These are phyloP conservation scores for Sisymbrium altissimum DNA, from an alignment of 345 rosid species.

Conservation along the genomic window DNA sequence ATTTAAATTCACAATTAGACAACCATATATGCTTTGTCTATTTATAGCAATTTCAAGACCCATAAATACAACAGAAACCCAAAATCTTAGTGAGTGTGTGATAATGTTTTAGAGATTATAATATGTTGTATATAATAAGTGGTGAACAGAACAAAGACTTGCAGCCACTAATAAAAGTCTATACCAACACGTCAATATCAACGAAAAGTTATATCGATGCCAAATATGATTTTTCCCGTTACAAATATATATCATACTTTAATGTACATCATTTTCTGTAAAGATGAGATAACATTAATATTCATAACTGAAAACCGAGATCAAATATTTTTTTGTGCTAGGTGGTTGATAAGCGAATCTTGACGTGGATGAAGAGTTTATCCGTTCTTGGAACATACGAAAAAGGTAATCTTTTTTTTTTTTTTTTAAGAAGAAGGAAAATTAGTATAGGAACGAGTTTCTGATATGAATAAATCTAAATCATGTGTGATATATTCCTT, in stretches of 20 bases:
- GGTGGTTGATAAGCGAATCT: not conserved
- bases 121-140: not conserved
- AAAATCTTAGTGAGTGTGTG: not conserved
- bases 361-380: not conserved
- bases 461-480: not conserved
- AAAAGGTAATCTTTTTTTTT: no score
- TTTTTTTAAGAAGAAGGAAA: no score
- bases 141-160: slow-evolving; percentile 6
- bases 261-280: not conserved
- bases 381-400: not conserved
- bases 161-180: slow-evolving; percentile 11
- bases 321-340: not conserved
- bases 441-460: not conserved
- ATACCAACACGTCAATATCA: not conserved
- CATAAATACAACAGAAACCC: not conserved
- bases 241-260: not conserved
- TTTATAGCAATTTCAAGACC: no score
- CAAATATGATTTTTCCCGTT: not conserved
- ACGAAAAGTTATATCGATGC: not conserved
- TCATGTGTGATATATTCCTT: not conserved
- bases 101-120: not conserved
- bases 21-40: slow-evolving; percentile 9
- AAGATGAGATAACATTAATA: not conserved
- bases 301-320: not conserved
- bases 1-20: not conserved